Conservation (phyloP, 1,284 basidiomycete species). For the Athelia psychrophila region DNA sequence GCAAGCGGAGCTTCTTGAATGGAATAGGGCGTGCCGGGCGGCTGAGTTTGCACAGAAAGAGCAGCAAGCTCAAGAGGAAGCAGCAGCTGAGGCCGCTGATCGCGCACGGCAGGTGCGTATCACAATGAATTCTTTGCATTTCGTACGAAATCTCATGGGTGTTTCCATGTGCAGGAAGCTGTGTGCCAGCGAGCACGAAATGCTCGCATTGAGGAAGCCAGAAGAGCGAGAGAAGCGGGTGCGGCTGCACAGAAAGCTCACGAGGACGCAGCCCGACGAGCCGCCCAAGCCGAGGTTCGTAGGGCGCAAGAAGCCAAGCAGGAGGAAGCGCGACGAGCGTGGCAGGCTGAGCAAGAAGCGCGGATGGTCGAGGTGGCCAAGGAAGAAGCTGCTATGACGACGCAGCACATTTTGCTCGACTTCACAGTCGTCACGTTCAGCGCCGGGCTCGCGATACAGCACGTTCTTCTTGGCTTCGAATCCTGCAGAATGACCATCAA, state of each 20-base stretch:
- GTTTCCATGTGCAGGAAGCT: too few species aligned
- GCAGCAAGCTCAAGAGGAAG: too few species aligned
- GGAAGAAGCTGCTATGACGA: constrained; percentile 14
- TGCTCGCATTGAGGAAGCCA: not conserved
- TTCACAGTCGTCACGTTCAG: constrained; percentile 19
- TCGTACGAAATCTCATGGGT: too few species aligned
- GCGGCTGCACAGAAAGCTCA: not conserved
- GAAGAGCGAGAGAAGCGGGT: not conserved
- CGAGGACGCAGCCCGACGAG: not conserved
- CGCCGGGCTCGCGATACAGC: constrained; percentile 16
- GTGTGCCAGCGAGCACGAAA: not conserved
- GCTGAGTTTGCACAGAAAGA: too few species aligned
- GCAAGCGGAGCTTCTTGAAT: too few species aligned
- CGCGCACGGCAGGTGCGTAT: too few species aligned
- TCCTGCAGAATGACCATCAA: constrained; percentile 12
- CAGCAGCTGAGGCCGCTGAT: too few species aligned
- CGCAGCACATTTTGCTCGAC: constrained; percentile 12
- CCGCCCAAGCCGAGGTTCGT: not conserved
- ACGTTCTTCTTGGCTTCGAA: constrained; percentile 18
- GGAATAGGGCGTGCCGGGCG: too few species aligned
- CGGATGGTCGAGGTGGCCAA: constrained; percentile 3
- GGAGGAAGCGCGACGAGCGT: not conserved
- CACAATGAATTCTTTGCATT: too few species aligned
- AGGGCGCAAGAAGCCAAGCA: not conserved
- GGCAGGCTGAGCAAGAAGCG: not conserved